These are phyloP conservation scores for Sugiyamaella grinbergsii DNA, from an alignment of 1,139 yeast species.

Conservation along the genomic window DNA sequence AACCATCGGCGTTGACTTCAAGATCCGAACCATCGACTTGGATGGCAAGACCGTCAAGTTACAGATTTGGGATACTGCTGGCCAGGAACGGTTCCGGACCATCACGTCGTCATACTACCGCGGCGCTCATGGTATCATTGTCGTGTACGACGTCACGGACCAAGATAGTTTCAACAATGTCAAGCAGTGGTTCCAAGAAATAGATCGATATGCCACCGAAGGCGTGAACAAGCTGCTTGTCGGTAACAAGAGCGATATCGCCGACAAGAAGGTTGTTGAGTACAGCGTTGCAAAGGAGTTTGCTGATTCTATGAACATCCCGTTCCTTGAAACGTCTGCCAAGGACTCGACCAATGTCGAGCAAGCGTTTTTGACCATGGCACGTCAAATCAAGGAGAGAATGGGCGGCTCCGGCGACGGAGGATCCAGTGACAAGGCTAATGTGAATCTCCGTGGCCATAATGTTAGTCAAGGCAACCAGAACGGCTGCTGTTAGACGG, in stretches of 20 bases:
- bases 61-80: constrained; percentile 99
- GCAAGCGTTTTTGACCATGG: constrained; percentile 98
- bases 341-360: constrained; percentile 94
- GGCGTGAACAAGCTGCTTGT: constrained; percentile 95
- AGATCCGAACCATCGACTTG: constrained; percentile 93
- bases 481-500: constrained; percentile 71
- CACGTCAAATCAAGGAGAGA: constrained; percentile 95
- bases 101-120: constrained; percentile 97
- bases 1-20: constrained; percentile 97
- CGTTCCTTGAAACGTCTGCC: constrained; percentile 96
- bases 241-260: constrained; percentile 94
- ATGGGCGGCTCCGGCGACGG: constrained; percentile 71
- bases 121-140: constrained; percentile 98
- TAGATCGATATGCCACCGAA: constrained; percentile 96
- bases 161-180: constrained; percentile 97
- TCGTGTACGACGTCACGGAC: constrained; percentile 97
- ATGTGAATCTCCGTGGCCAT: constrained; percentile 88
- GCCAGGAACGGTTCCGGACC: constrained; percentile 97
- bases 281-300: constrained; percentile 96
- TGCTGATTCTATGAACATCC: constrained; percentile 94
- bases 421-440: constrained; percentile 54
- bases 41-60: constrained; percentile 97
- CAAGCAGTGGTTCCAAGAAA: constrained; percentile 98
- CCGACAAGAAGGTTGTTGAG: constrained; percentile 94
- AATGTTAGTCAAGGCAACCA: constrained; percentile 68